phyloP scores from a whole-genome alignment of 176 grass and related monocot species.

The Hyparrhenia diplandra region DNA sequence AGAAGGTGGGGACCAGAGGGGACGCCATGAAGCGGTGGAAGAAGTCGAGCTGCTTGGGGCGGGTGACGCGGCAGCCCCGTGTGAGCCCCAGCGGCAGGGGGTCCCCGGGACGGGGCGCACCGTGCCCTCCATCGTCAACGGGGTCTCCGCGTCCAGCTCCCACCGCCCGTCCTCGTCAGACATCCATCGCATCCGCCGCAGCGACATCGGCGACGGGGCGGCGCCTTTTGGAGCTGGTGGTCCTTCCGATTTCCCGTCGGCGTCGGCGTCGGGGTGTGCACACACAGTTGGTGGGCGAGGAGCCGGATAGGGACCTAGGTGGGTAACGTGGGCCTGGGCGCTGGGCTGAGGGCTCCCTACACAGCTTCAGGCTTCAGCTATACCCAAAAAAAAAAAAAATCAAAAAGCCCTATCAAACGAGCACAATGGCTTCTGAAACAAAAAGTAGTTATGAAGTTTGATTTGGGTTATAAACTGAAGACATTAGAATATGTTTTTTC shows the following conservation, averaged over 20 bases:
- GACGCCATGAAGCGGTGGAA: slow-evolving; percentile 95
- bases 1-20: slow-evolving; percentile 77
- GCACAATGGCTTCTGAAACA: too few relatives aligned
- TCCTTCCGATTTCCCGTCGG: not conserved
- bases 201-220: slow-evolving; percentile 28
- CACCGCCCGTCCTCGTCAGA: slow-evolving; percentile 59
- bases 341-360: too few relatives aligned
- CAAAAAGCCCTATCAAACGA: too few relatives aligned
- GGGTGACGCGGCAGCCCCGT: slow-evolving; percentile 58
- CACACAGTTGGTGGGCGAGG: not conserved
- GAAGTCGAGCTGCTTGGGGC: slow-evolving; percentile 98
- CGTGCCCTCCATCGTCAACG: slow-evolving; percentile 83
- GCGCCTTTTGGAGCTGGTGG: not conserved
- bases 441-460: not conserved
- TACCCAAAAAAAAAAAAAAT: too few relatives aligned
- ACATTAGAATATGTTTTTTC: not conserved
- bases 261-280: not conserved
- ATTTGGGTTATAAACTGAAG: not conserved
- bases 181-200: slow-evolving; percentile 71
- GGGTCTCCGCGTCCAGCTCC: slow-evolving; percentile 82
- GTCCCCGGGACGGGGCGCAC: slow-evolving; percentile 74
- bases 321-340: not conserved
- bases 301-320: slow-evolving; percentile 23
- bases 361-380: too few relatives aligned
- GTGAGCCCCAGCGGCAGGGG: slow-evolving; percentile 76